A percentile compares a stretch with the other conserved stretches of the same genome.
Evolutionary conservation across 768 basidiomycete genomes (phyloP).

Genomic region (Lentinula sp.): DNA sequence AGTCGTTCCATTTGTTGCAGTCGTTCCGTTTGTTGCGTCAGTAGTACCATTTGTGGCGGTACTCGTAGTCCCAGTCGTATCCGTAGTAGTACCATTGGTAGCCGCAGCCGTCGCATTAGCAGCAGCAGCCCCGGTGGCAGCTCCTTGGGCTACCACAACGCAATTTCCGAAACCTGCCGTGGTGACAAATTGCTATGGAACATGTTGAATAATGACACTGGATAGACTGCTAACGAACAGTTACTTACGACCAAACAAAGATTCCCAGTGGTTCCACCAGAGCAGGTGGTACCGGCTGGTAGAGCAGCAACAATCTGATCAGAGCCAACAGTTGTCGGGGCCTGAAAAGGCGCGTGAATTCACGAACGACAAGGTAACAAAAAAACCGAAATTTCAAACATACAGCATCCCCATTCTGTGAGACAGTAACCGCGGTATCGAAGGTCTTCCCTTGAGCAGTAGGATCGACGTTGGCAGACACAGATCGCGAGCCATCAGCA

Average conservation of each 20-base stretch:
- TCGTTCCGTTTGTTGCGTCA: slow-evolving; percentile 6
- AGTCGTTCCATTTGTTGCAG: background rate
- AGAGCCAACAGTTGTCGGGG: slow-evolving; percentile 15
- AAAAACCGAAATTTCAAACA: background rate
- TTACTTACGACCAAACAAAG: slow-evolving; percentile 5
- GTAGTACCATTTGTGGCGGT: background rate
- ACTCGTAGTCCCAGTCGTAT: slow-evolving; percentile 4
- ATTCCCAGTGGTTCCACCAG: slow-evolving; percentile 20
- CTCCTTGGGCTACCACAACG: slow-evolving; percentile 17
- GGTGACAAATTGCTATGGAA: slow-evolving; percentile 18
- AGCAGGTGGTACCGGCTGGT: slow-evolving; percentile 22
- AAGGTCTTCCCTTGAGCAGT: slow-evolving; percentile 11
- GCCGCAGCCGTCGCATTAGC: background rate
- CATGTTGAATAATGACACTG: background rate
- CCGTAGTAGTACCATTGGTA: background rate
- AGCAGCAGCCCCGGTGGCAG: slow-evolving; percentile 8
- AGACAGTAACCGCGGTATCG: slow-evolving; percentile 12
- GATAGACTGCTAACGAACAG: background rate
- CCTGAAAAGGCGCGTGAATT: slow-evolving; percentile 7
- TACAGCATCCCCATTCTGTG: slow-evolving; percentile 13
- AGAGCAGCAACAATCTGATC: slow-evolving; percentile 20
- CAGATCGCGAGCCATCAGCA: slow-evolving; percentile 14
- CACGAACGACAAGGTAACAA: background rate
- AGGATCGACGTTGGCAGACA: slow-evolving; percentile 11
- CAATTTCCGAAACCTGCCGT: slow-evolving; percentile 31